These are phyloP conservation scores for Peterozyma toletana DNA, from an alignment of 805 yeast species.

Conservation along the genomic window DNA sequence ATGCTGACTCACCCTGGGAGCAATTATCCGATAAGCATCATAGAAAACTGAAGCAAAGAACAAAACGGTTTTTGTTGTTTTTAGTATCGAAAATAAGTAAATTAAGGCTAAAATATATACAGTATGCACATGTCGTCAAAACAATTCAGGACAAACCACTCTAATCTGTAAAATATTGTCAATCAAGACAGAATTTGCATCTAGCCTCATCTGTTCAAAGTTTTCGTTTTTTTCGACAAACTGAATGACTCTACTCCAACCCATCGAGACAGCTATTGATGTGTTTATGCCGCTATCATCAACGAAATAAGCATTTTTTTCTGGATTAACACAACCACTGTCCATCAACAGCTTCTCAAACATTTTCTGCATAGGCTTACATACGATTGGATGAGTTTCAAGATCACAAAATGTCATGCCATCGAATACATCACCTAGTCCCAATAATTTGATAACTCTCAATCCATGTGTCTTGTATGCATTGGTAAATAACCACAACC, in stretches of 20 bases:
- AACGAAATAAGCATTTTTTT: conserved; percentile 58
- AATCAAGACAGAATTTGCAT: conserved; percentile 39
- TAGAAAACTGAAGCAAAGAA: too few relatives aligned
- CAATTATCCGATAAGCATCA: too few relatives aligned
- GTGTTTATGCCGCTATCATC: conserved; percentile 86
- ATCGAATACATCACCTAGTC: conserved; percentile 88
- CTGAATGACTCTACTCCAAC: conserved; percentile 68
- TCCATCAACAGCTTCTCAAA: conserved; percentile 58
- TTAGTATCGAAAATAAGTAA: too few relatives aligned
- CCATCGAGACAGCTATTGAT: conserved; percentile 61
- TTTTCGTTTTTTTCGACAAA: conserved; percentile 67
- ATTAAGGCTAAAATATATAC: too few relatives aligned
- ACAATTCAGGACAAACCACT: conserved; percentile 43
- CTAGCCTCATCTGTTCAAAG: conserved; percentile 26
- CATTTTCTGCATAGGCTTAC: conserved; percentile 78
- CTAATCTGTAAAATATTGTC: conserved; percentile 51
- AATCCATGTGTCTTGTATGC: conserved; percentile 89
- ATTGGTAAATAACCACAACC: conserved; percentile 89
- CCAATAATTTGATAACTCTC: conserved; percentile 71
- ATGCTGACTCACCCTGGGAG: too few relatives aligned
- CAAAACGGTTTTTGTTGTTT: too few relatives aligned
- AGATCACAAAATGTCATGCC: conserved; percentile 94
- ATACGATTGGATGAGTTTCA: conserved; percentile 55
- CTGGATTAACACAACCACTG: conserved; percentile 41
- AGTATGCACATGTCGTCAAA: conserved; percentile 14